Percentiles rank a stretch among this genome's conserved stretches.
Conservation (phyloP, 108 stramenopile species). For the Poteriospumella lacustris region DNA sequence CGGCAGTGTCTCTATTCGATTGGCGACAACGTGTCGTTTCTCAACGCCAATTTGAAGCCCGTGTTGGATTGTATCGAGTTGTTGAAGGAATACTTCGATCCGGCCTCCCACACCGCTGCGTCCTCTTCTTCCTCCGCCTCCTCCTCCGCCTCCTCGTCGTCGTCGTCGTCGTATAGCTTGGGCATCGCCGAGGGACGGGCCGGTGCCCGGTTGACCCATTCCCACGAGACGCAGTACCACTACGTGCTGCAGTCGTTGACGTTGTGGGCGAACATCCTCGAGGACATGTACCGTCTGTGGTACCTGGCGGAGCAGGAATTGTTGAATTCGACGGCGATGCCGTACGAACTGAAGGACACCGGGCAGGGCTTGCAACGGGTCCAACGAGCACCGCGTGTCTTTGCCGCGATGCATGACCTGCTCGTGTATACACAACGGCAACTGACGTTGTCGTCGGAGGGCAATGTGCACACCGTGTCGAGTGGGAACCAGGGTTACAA, state of each 20-base stretch:
- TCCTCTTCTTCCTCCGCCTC: no score
- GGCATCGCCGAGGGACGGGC: slow-evolving; percentile 61
- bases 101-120: background rate
- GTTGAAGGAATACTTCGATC: slow-evolving; percentile 56
- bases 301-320: slow-evolving; percentile 70
- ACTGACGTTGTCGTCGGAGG: background rate
- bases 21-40: slow-evolving; percentile 72
- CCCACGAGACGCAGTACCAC: slow-evolving; percentile 70
- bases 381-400: slow-evolving; percentile 67
- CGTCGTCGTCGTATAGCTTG: slow-evolving; percentile 55
- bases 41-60: slow-evolving; percentile 74
- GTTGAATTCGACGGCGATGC: slow-evolving; percentile 45
- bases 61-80: slow-evolving; percentile 66
- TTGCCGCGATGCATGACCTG: slow-evolving; percentile 66
- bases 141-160: background rate
- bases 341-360: slow-evolving; percentile 66
- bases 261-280: slow-evolving; percentile 61
- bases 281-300: slow-evolving; percentile 79
- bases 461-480: background rate
- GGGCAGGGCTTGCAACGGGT: slow-evolving; percentile 74
- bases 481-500: slow-evolving; percentile 38
- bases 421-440: slow-evolving; percentile 32
- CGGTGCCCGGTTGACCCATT: slow-evolving; percentile 68
- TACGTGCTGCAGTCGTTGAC: slow-evolving; percentile 66
- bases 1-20: slow-evolving; percentile 71